Evolutionary conservation across 352 stramenopile genomes (phyloP), one percentile per base, ranked within the genome.

Genomic region (Pythium scleroteichum): DNA sequence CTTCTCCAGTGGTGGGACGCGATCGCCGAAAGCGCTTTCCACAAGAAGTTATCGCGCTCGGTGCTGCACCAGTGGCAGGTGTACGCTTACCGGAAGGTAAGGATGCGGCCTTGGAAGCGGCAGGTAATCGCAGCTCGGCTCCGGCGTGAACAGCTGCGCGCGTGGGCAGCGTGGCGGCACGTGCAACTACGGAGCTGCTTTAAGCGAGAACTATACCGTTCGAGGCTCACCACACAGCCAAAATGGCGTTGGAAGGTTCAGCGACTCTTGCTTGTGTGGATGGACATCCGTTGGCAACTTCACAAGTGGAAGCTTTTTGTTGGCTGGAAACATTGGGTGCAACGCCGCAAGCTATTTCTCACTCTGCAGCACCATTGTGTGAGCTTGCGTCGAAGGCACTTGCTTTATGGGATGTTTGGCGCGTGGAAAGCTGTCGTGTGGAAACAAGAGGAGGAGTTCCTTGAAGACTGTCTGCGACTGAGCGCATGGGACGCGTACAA

Each of bases 391-490:
- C 66, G 66, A 16, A 53, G 59, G 16, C 73, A 84, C 20, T 27
- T 91, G 49, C 62, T 88, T 3, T 76, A 69, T n/a, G 69, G 64
- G 9, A 58, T 89, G 4, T 75, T 91, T 29, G 73, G 59, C 13
- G 73, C 72, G 3, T 91, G 81, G 81, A 87, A 88, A 51, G 69
- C 71, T 24, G 76, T 76, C 4, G 79, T 83, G 51, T 91, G 77
- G 75, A 83, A 88, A 38, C 77, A 80, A 4, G 59, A 76, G 1
- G 76, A 87, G 45, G 69, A 62, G 5, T 88, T 85, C 44, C 48
- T 91, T 3, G 79, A 89, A 54, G 79, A 89, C 20, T 65, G 58
- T 16, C 60, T 91, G 1, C 57, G 62, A 17, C 63, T 91, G 8
- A 82, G 78, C 26, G 78, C 79, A 2, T 88, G 79, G 79, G 76